phyloP scores from a whole-genome alignment of 73 alveolate species.

The Urostyla sp. region DNA sequence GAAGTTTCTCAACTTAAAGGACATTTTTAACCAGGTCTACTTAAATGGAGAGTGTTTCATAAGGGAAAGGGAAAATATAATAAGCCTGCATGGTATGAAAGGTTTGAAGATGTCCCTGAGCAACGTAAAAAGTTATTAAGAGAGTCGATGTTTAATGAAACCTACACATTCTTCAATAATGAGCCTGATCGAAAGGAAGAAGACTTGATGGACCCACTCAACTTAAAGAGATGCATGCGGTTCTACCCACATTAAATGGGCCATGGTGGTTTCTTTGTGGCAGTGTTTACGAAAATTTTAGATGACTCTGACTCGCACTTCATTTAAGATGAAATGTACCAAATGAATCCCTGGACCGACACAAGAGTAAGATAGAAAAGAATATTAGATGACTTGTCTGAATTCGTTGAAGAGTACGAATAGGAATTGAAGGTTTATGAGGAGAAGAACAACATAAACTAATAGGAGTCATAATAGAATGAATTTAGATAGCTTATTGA shows the following conservation, averaged over 20 bases:
- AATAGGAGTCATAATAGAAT: constrained; percentile 50
- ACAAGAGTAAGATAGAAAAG: constrained; percentile 77
- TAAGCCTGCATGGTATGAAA: constrained; percentile 71
- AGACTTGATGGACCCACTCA: constrained; percentile 77
- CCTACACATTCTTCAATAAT: constrained; percentile 73
- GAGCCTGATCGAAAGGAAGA: constrained; percentile 74
- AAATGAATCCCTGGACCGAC: constrained; percentile 63
- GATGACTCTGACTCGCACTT: constrained; percentile 64
- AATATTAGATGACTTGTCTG: constrained; percentile 79
- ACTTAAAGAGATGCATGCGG: constrained; percentile 82
- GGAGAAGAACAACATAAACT: constrained; percentile 41
- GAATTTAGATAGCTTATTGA: constrained; percentile 2
- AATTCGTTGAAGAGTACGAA: constrained; percentile 75
- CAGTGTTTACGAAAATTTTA: constrained; percentile 75
- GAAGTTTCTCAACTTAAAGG: constrained; percentile 76
- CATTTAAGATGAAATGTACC: constrained; percentile 53
- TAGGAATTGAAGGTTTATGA: constrained; percentile 59
- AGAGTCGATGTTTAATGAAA: constrained; percentile 82
- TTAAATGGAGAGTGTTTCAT: constrained; percentile 84
- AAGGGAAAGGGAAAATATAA: constrained; percentile 67
- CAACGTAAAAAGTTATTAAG: constrained; percentile 67
- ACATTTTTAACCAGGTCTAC: constrained; percentile 81
- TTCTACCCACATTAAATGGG: constrained; percentile 81
- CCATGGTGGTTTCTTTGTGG: constrained; percentile 84
- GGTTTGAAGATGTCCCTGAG: constrained; percentile 70